phyloP scores from a whole-genome alignment of 129 eudicot genomes.

The Glebionis coronaria region DNA sequence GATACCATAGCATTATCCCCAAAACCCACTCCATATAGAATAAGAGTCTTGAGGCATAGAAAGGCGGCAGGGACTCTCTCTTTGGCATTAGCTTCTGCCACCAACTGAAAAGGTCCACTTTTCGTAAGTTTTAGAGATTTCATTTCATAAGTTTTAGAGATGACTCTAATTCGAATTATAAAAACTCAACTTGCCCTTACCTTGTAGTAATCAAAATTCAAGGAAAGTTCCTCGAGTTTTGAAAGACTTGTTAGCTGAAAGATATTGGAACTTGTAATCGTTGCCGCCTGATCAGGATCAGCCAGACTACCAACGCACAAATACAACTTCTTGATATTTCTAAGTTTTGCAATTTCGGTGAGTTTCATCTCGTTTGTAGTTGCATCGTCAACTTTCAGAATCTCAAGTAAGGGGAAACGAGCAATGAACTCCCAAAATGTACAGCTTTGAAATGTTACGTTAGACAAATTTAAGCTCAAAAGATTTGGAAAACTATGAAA shows the following conservation, averaged over 20 bases:
- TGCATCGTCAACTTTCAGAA: neutral
- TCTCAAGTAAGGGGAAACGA: conserved; percentile 9
- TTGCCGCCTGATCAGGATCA: no score
- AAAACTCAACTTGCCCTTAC: neutral
- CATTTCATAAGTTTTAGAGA: no score
- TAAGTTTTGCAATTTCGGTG: conserved; percentile 1
- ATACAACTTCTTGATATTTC: neutral
- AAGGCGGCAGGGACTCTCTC: neutral
- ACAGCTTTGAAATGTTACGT: neutral
- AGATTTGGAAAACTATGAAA: conserved; percentile 16
- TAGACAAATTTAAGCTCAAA: neutral
- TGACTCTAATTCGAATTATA: no score
- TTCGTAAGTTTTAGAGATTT: no score
- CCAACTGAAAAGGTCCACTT: no score
- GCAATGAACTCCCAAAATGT: neutral
- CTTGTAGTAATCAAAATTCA: neutral
- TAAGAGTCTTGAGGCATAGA: neutral
- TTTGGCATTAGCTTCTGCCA: neutral
- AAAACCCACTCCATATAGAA: neutral
- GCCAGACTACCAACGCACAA: no score
- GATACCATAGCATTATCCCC: neutral
- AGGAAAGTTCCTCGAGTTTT: neutral
- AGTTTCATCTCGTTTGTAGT: neutral
- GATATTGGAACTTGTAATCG: neutral
- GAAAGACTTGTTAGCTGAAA: neutral